Conservation (phyloP, 768 basidiomycete genomes). For the Collybiopsis luxurians region DNA sequence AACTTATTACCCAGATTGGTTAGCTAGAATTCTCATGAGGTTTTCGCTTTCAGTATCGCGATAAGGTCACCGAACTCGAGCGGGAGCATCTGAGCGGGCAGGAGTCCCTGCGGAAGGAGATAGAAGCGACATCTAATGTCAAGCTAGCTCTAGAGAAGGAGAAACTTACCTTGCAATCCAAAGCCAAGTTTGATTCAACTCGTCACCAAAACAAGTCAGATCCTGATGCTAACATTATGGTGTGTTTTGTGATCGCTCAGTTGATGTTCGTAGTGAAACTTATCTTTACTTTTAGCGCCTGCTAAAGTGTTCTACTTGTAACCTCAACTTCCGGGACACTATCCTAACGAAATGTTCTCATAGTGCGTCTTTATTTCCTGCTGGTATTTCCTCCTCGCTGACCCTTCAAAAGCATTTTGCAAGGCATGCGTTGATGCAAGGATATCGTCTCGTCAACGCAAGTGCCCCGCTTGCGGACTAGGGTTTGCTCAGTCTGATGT, state of each 20-base stretch:
- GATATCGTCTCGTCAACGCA: slow-evolving; percentile 84
- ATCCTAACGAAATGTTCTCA: slow-evolving; percentile 91
- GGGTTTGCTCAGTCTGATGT: slow-evolving; percentile 85
- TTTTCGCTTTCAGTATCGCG: neutral
- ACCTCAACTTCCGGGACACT: slow-evolving; percentile 69
- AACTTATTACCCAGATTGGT: neutral
- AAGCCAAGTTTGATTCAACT: slow-evolving; percentile 15
- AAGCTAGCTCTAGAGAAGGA: slow-evolving; percentile 1
- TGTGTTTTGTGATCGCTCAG: slow-evolving; percentile 24
- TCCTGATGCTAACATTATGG: slow-evolving; percentile 60
- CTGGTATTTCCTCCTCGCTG: neutral
- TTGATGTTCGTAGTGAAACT: neutral
- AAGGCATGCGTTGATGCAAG: slow-evolving; percentile 84
- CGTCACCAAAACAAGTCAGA: slow-evolving; percentile 31
- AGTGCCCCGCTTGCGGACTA: slow-evolving; percentile 87
- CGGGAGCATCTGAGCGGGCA: slow-evolving; percentile 16
- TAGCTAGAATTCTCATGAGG: neutral
- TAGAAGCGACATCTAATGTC: neutral
- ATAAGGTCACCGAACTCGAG: slow-evolving; percentile 26
- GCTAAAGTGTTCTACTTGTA: slow-evolving; percentile 88
- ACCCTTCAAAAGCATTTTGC: slow-evolving; percentile 67
- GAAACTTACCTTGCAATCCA: slow-evolving; percentile 8
- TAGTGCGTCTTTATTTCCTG: slow-evolving; percentile 51
- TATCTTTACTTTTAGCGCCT: slow-evolving; percentile 53
- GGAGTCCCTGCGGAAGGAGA: slow-evolving; percentile 2